Conservation (phyloP, 768 basidiomycete species). For the Russula ochroleuca region DNA sequence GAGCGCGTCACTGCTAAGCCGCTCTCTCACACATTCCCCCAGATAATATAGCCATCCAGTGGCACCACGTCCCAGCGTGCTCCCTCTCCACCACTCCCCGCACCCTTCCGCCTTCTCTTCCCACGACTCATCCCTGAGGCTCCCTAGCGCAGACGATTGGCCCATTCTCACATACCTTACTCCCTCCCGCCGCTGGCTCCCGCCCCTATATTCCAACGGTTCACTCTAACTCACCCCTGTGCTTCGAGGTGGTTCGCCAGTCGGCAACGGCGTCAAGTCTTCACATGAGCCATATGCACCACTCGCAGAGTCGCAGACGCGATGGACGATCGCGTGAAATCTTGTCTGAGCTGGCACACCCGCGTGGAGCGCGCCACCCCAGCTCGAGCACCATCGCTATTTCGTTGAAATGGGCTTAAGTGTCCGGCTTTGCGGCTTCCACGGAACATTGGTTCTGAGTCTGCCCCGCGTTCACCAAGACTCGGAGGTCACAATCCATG, state of each 20-base stretch:
- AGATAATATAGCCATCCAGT: not conserved
- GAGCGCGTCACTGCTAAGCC: conserved; percentile 10
- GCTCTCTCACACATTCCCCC: conserved; percentile 12
- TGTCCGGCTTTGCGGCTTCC: conserved; percentile 39
- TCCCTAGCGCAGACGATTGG: conserved; percentile 29
- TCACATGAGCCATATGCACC: too few relatives aligned
- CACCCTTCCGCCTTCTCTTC: conserved; percentile 21
- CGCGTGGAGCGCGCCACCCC: too few relatives aligned
- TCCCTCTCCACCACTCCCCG: conserved; percentile 6
- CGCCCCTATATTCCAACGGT: conserved; percentile 40
- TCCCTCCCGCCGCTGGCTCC: conserved; percentile 15
- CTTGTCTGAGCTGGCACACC: too few relatives aligned
- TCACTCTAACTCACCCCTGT: conserved; percentile 50
- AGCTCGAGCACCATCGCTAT: too few relatives aligned
- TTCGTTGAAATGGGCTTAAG: too few relatives aligned
- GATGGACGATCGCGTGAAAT: too few relatives aligned
- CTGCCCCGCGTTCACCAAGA: conserved; percentile 31
- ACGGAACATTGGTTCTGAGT: conserved; percentile 70
- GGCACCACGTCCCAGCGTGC: too few relatives aligned
- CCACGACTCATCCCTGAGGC: conserved; percentile 13
- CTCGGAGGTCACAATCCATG: conserved; percentile 15
- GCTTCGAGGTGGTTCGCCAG: too few relatives aligned
- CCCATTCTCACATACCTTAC: conserved; percentile 30
- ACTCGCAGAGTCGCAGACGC: too few relatives aligned
- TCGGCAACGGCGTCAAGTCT: too few relatives aligned